These are phyloP conservation scores for Dioszegia aurantiaca DNA, from an alignment of 768 basidiomycete genomes.

Conservation along the genomic window DNA sequence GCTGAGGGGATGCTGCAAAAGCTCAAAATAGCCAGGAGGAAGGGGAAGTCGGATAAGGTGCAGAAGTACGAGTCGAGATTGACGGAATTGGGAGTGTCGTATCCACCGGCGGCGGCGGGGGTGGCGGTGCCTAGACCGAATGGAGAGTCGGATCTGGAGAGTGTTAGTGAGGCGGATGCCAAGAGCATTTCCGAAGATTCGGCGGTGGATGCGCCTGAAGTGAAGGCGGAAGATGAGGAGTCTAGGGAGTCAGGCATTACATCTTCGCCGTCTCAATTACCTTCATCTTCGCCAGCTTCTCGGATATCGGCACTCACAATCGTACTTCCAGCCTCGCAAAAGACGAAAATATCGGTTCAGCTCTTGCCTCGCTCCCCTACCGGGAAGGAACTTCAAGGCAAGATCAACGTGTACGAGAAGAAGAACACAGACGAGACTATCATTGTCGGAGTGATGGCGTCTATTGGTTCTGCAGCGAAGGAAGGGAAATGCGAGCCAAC, in stretches of 20 bases:
- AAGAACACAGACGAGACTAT: constrained; percentile 44
- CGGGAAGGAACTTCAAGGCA: constrained; percentile 1
- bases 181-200: neutral
- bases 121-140: neutral
- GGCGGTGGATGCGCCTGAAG: too few relatives aligned
- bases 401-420: constrained; percentile 37
- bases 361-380: constrained; percentile 11
- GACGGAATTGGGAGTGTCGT: constrained; percentile 37
- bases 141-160: constrained; percentile 10
- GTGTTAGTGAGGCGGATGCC: constrained; percentile 12
- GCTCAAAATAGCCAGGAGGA: constrained; percentile 47
- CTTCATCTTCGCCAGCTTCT: neutral
- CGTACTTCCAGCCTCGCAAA: constrained; percentile 38
- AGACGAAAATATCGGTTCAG: constrained; percentile 36
- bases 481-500: constrained; percentile 42
- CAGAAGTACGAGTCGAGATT: constrained; percentile 44
- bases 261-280: too few relatives aligned
- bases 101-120: constrained; percentile 9
- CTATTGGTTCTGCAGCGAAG: constrained; percentile 14
- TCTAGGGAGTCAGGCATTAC: too few relatives aligned
- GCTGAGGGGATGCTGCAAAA: constrained; percentile 48
- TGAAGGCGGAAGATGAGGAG: too few relatives aligned
- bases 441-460: constrained; percentile 20
- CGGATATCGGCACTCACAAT: constrained; percentile 18
- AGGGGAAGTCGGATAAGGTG: constrained; percentile 48